Conservation (phyloP, 2,329 filamentous ascomycete genomes). For the Fusarium papillatum region DNA sequence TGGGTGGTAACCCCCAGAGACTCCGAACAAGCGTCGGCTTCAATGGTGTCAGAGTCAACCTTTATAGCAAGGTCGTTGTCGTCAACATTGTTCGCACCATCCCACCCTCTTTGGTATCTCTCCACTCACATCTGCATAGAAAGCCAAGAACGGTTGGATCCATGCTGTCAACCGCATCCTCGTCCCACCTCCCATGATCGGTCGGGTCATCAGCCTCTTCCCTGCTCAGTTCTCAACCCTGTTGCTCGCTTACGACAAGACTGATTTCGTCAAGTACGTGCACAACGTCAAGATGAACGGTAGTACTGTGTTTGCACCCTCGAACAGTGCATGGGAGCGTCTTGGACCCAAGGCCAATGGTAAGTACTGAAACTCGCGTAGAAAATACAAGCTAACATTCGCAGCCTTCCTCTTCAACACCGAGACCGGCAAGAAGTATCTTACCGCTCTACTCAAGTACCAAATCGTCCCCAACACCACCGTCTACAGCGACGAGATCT, state of each 20-base stretch:
- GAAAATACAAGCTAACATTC: neutral
- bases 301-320: constrained; percentile 85
- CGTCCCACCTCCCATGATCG: constrained; percentile 78
- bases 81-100: constrained; percentile 73
- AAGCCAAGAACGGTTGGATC: constrained; percentile 83
- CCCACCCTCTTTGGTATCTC: fast-evolving
- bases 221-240: constrained; percentile 85
- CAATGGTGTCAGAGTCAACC: constrained; percentile 79
- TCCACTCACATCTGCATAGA: constrained; percentile 53
- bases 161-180: constrained; percentile 83
- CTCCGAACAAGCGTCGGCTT: constrained; percentile 76
- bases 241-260: constrained; percentile 80
- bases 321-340: constrained; percentile 83
- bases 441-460: constrained; percentile 84
- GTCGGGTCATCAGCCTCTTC: constrained; percentile 71
- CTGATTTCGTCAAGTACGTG: constrained; percentile 74
- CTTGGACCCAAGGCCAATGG: constrained; percentile 80
- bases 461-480: constrained; percentile 82
- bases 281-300: constrained; percentile 69
- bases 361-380: neutral
- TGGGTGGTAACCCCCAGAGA: constrained; percentile 79
- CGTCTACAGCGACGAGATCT: constrained; percentile 88
- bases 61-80: constrained; percentile 78
- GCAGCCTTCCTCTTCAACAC: constrained; percentile 84
- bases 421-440: constrained; percentile 78